Evolutionary conservation across 768 basidiomycete species (phyloP).

Genomic region (Baorangia bicolor): DNA sequence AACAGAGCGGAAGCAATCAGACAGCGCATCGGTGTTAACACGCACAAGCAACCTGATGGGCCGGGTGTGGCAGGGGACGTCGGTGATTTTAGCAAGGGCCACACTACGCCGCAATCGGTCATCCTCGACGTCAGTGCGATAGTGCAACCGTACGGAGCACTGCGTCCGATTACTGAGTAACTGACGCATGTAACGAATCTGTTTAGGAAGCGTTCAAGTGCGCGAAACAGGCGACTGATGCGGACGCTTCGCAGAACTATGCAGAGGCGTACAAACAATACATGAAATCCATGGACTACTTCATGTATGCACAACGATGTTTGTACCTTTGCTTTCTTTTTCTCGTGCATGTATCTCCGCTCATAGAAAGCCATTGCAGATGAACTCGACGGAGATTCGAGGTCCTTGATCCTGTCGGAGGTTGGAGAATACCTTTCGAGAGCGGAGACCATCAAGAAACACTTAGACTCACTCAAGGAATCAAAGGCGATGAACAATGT

Average conservation of each 20-base stretch:
- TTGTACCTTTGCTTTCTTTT: slow-evolving; percentile 6
- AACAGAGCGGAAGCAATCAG: slow-evolving; percentile 17
- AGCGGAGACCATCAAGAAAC: slow-evolving; percentile 86
- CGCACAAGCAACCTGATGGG: neutral
- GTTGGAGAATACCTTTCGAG: slow-evolving; percentile 86
- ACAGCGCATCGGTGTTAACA: neutral
- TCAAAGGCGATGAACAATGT: neutral
- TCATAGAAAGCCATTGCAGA: slow-evolving; percentile 30
- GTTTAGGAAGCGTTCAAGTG: slow-evolving; percentile 76
- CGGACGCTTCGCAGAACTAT: slow-evolving; percentile 88
- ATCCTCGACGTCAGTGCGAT: slow-evolving; percentile 16
- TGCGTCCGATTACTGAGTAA: neutral
- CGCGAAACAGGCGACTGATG: slow-evolving; percentile 85
- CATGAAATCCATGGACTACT: slow-evolving; percentile 92
- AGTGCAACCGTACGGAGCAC: neutral
- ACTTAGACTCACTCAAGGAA: slow-evolving; percentile 42
- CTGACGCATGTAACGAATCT: neutral
- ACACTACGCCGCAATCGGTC: slow-evolving; percentile 6
- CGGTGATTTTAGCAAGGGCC: neutral
- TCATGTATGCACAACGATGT: slow-evolving; percentile 96
- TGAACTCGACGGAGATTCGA: slow-evolving; percentile 90
- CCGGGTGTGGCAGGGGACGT: neutral
- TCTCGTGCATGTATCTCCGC: neutral
- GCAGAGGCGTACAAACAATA: slow-evolving; percentile 91
- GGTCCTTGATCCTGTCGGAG: slow-evolving; percentile 78